A percentile compares a stretch with the other conserved stretches of the same genome.
These are phyloP conservation scores for Ceratobasidium sp. DNA, from an alignment of 1,284 basidiomycete species.

Conservation along the genomic window DNA sequence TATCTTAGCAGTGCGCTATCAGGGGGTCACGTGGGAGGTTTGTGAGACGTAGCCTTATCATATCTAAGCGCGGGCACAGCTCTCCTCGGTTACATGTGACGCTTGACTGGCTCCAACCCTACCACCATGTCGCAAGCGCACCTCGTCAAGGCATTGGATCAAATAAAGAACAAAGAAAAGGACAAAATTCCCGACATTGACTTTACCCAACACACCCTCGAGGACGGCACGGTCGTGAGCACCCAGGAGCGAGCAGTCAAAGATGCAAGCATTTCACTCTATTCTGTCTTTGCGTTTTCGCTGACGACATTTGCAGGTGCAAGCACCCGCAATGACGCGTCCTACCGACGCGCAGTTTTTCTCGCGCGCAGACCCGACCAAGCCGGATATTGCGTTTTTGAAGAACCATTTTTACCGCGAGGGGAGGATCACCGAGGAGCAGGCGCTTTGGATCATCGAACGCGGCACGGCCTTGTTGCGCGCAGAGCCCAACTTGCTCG, in stretches of 20 bases:
- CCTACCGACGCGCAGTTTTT: conserved; percentile 97
- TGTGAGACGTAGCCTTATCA: too few species aligned
- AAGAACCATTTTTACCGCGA: conserved; percentile 99
- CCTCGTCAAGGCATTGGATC: conserved; percentile 78
- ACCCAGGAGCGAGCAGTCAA: conserved; percentile 89
- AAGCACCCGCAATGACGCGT: conserved; percentile 93
- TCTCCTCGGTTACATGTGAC: background rate
- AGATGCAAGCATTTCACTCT: conserved; percentile 69
- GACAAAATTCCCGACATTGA: conserved; percentile 79
- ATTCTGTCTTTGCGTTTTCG: conserved; percentile 20
- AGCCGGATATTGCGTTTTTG: conserved; percentile 96
- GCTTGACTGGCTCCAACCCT: background rate
- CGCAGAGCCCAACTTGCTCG: conserved; percentile 89
- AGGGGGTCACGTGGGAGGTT: too few species aligned
- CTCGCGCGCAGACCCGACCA: conserved; percentile 82
- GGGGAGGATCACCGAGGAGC: conserved; percentile 90
- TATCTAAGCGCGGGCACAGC: conserved; percentile 10
- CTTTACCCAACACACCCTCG: conserved; percentile 89
- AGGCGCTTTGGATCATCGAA: conserved; percentile 88
- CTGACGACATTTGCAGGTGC: conserved; percentile 69
- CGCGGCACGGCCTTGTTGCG: conserved; percentile 84
- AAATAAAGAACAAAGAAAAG: conserved; percentile 72
- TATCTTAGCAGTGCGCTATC: too few species aligned
- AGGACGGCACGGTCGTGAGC: conserved; percentile 88
- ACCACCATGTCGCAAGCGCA: conserved; percentile 60